These are phyloP conservation scores for Scedosporium boydii DNA, from an alignment of 2,329 filamentous ascomycete species.

Conservation along the genomic window DNA sequence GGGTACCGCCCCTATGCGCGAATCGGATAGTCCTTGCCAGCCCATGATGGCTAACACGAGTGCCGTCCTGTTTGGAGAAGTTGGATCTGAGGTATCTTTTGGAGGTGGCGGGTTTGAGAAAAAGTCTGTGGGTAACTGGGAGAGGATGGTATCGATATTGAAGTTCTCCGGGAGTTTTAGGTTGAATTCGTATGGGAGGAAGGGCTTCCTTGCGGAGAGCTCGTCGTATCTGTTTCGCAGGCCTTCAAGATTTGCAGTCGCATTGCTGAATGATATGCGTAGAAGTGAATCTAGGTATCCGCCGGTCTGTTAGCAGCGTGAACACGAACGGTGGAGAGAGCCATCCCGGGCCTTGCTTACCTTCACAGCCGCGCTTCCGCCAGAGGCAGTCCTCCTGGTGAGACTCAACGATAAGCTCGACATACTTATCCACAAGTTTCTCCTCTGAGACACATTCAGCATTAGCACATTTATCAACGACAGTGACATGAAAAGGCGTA, in stretches of 20 bases:
- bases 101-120: constrained; percentile 34
- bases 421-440: constrained; percentile 68
- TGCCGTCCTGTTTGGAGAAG: constrained; percentile 48
- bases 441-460: constrained; percentile 32
- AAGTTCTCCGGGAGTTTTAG: constrained; percentile 44
- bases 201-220: constrained; percentile 41
- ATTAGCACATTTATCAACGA: neutral
- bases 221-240: constrained; percentile 59
- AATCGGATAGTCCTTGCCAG: constrained; percentile 58
- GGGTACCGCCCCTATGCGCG: constrained; percentile 49
- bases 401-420: constrained; percentile 59
- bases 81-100: constrained; percentile 5
- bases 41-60: constrained; percentile 63
- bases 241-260: constrained; percentile 44
- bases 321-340: neutral
- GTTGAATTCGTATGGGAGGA: constrained; percentile 54
- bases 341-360: constrained; percentile 29
- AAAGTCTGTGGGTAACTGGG: constrained; percentile 44
- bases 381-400: constrained; percentile 80
- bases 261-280: constrained; percentile 53
- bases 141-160: constrained; percentile 38
- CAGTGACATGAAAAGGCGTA: constrained; percentile 12
- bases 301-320: constrained; percentile 12
- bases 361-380: constrained; percentile 79
- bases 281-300: constrained; percentile 42